Base-by-base conservation (phyloP, 129 eudicot genomes). In the Silybum marianum region DNA sequence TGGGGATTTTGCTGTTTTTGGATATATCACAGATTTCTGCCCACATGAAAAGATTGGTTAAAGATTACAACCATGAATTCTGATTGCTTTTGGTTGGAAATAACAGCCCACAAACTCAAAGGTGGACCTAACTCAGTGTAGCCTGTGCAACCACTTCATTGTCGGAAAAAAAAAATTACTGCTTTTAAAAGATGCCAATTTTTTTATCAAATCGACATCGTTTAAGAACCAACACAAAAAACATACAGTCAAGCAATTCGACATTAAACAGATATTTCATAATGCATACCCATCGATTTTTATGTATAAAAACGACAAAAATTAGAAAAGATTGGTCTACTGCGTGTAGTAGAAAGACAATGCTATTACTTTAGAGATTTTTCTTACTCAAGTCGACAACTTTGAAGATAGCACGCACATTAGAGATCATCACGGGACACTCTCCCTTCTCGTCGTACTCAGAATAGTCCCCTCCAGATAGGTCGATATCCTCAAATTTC, bases 361-460 rank as follows among this genome's bases (percentile, higher is more conserved):
- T 65, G 32, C 71, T 23, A 24, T 62, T 72, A 83, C 25, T 65
- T 65, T 76, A 76, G 38, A 75, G 7, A 34, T 44, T 69, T 76
- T 75, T 82, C 76, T 82, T 82, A 38, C 46, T 78, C 70, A 72
- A 19, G 63, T 83, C 82, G 18, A 80, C 83, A 19, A 95, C 97
- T 10, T 80, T 80, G 81, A 95, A 92, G 68, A 36, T 46, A 42
- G 99, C 81, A 28, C 86, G 82, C 14, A 91, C 88, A 42, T 92
- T 92, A 77, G 97, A 90, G 69, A 95, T 89, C 96, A 91, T 90
- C 63, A 95, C 99, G 14, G 92, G 95, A 78, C 91, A 86, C 79
- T 84, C 85, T 10, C 95, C 97, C 85, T 92, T 87, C 90, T 95
- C 99, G 74, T 88, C 93, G 71, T 95, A 95, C 77, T 95, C 99